Evolutionary conservation across 495 filamentous ascomycete genomes (phyloP), one percentile per base, ranked within the genome.

Genomic region (Penicillium salamii): DNA sequence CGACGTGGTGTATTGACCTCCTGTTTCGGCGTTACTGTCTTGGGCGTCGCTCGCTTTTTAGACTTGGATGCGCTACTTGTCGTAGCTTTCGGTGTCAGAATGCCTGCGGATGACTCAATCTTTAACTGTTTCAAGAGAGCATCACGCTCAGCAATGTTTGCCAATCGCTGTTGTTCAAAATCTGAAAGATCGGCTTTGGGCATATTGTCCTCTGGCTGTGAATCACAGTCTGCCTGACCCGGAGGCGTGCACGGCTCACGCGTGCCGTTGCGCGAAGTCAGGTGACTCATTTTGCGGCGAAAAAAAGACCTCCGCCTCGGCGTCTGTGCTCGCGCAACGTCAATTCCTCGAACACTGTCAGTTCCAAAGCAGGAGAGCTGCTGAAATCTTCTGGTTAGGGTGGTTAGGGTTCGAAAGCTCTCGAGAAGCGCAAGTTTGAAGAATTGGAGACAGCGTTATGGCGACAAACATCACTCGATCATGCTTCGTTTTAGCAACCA

Each of bases 121-220:
- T 74, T 68, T 24, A 79, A 72, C 56, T 76, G 72, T 58, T 74
- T 85, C 49, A 90, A 72, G 5, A 90, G 74, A 8, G 80, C 84
- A 69, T 87, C 79, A 52, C 87, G 86, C 55, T 87, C 83, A 18
- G 85, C 84, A 42, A 90, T 90, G 43, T 88, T 90, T 35, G 78
- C 83, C 47, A 86, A 80, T 0, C 86, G 79, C 55, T 86, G 79
- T 31, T 74, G 73, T 63, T 90, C 86, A 52, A 89, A 88, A 2
- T 88, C 85, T 49, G 76, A 84, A 20, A 84, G 48, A 32, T 75
- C 75, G 31, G 59, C 29, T 8, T 29, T 49, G 28, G 35, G 7
- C 50, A 58, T 57, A n/a, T 21, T 45, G 33, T 21, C 32, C 18
- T 26, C 23, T 4, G 35, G 11, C 15, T 34, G 14, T 32, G 24